Base-by-base conservation (phyloP, 75 land plant species). In the Pseudotsuga menziesii region DNA sequence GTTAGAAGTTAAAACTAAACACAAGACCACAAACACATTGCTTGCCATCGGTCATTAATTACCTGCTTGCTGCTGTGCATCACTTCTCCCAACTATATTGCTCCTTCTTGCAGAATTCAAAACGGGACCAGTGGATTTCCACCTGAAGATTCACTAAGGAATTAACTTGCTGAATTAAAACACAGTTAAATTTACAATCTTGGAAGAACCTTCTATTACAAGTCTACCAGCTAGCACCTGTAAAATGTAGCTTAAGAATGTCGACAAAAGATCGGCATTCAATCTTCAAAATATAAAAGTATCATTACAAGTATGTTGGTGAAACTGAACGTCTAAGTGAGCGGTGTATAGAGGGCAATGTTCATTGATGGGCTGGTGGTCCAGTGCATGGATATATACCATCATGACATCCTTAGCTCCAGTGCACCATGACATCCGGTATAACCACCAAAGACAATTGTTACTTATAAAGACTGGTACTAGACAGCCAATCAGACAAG, bases 31-130 rank as follows among this genome's bases (percentile, higher is more conserved):
- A 67, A 19, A 66, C 5, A 67, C 23, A 67, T 48, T 48, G 54
- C 3, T 35, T 67, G 48, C 6, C 12, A 7, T 19, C 36, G 36
- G 71, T 32, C 48, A 29, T 63, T 29, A 67, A 2, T 27, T 67
- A 67, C 71, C 71, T 16, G 48, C 48, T 67, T 67, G 71, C 71
- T 7, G 71, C 11, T 39, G 71, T 19, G 44, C 19, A 67, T 67
- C 71, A 67, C 16, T 20, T 39, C 44, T 36, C 19, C 17, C 71
- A 35, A 48, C 20, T 67, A 67, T 19, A 39, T 39, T 35, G 8
- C 22, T 44, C 71, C 44, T 67, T 36, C 71, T 44, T 8, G 44
- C 71, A 67, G 44, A 29, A 39, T 39, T 2, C 20, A 20, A 39
- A 36, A 67, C 22, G 2, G 71, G 48, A 39, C 44, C 71, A 67